Evolutionary conservation across 2,329 filamentous ascomycete genomes (phyloP).

Genomic region (Cladorrhinum sp.): DNA sequence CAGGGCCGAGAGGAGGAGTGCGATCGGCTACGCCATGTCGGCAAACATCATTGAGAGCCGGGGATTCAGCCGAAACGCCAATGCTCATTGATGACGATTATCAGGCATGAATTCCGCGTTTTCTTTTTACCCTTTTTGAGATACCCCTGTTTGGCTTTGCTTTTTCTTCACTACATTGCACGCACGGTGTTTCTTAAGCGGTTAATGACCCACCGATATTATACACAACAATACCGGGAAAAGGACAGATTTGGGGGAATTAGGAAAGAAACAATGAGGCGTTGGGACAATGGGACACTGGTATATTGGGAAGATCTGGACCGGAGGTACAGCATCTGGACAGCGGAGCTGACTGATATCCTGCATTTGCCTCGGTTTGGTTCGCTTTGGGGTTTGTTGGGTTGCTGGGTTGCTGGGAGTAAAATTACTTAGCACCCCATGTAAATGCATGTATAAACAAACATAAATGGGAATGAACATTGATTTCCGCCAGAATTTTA

Average conservation of each 20-base stretch:
- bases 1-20: constrained; percentile 3
- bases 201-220: background rate
- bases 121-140: constrained; percentile 14
- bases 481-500: background rate
- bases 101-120: background rate
- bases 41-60: constrained; percentile 12
- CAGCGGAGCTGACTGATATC: background rate
- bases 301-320: background rate
- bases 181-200: constrained; percentile 3
- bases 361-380: background rate
- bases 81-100: constrained; percentile 21
- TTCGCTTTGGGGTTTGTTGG: background rate
- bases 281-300: background rate
- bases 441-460: background rate
- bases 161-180: background rate
- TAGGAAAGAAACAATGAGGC: background rate
- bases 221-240: background rate
- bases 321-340: background rate
- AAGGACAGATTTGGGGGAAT: background rate
- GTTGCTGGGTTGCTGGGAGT: background rate
- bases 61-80: constrained; percentile 24
- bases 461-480: background rate
- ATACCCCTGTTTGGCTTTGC: constrained; percentile 17
- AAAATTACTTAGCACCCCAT: background rate
- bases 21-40: constrained; percentile 6